Conservation (phyloP, 805 yeast species). For the Candida cerambycidarum region DNA sequence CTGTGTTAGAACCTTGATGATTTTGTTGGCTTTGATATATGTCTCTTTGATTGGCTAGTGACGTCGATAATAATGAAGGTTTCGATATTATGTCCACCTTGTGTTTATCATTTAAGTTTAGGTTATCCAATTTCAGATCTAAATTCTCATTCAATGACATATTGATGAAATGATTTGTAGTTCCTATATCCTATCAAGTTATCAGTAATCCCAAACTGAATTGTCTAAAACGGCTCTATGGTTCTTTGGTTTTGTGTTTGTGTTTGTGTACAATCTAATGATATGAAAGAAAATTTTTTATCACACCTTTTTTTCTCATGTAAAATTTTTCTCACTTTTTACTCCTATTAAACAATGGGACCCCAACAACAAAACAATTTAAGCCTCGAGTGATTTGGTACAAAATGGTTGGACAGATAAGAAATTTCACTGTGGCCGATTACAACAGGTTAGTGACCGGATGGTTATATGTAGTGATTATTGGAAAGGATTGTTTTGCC, state of each 20-base stretch:
- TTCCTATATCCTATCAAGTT: conserved; percentile 2
- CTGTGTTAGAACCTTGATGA: neutral
- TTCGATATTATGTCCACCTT: conserved; percentile 8
- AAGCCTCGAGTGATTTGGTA: no score
- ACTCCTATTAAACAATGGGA: conserved; percentile 3
- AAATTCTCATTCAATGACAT: conserved; percentile 8
- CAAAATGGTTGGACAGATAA: no score
- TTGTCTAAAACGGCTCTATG: neutral
- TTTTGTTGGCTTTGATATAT: neutral
- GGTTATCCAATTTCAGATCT: conserved; percentile 13
- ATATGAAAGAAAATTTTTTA: neutral
- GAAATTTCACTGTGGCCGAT: neutral
- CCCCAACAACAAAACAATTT: neutral
- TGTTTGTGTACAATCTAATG: neutral
- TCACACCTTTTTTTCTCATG: neutral
- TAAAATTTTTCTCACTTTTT: conserved; percentile 2
- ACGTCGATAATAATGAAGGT: conserved; percentile 18
- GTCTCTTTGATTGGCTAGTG: conserved; percentile 16
- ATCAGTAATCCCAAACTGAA: neutral
- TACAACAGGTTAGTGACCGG: neutral
- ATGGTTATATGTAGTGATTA: no score
- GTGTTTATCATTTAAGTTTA: conserved; percentile 11
- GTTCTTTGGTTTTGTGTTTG: neutral
- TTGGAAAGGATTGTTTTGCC: no score
- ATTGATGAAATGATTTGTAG: conserved; percentile 9